Conservation (phyloP, 371 early-diverging fungal species). For the Mucor piriformis region DNA sequence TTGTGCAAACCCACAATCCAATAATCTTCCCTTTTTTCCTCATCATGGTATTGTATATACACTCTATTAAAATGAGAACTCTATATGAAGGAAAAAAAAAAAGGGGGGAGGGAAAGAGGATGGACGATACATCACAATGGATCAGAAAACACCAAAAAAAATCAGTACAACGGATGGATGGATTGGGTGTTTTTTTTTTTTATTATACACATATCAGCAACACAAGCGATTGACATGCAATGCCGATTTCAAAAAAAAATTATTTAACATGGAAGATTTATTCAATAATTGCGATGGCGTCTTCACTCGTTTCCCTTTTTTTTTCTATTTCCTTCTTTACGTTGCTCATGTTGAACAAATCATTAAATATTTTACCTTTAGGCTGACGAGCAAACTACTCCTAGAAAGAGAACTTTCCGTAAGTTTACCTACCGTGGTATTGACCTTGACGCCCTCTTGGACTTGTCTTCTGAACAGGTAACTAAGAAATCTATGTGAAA, state of each 20-base stretch:
- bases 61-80: background rate
- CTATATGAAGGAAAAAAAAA: background rate
- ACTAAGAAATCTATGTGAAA: too few species aligned
- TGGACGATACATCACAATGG: background rate
- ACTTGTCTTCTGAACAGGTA: constrained; percentile 89
- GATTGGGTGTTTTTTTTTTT: background rate
- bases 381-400: constrained; percentile 55
- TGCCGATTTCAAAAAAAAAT: too few species aligned
- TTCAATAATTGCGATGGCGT: too few species aligned
- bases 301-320: background rate
- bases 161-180: constrained; percentile 1
- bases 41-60: constrained; percentile 22
- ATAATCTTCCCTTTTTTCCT: constrained; percentile 26
- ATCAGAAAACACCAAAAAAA: background rate
- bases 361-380: constrained; percentile 4
- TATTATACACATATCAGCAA: too few species aligned
- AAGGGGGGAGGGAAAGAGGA: background rate
- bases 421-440: constrained; percentile 99
- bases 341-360: background rate
- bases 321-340: background rate
- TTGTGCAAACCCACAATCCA: background rate
- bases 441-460: constrained; percentile 90
- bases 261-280: too few species aligned
- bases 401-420: constrained; percentile 96
- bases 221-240: too few species aligned